Conservation (phyloP, 2,329 filamentous ascomycete genomes). For the Colletotrichum zoysiae region DNA sequence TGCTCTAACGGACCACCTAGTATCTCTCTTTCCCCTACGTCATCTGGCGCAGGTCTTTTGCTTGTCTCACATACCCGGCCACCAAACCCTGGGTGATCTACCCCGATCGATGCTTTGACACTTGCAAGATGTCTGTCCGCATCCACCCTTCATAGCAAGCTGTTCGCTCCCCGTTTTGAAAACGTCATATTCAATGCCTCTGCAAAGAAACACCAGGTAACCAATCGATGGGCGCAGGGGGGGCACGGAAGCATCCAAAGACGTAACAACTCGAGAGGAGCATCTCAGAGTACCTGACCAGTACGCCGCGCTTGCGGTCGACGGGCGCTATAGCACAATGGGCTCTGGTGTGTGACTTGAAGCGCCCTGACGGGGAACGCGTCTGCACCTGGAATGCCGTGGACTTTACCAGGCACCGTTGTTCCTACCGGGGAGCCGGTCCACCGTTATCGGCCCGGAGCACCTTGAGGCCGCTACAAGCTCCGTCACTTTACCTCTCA, state of each 20-base stretch:
- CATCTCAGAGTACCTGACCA: background rate
- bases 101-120: too few species aligned
- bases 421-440: conserved; percentile 54
- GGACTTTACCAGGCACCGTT: too few species aligned
- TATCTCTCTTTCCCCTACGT: background rate
- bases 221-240: too few species aligned
- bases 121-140: too few species aligned
- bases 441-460: conserved; percentile 71
- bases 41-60: too few species aligned
- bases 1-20: background rate
- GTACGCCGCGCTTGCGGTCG: background rate
- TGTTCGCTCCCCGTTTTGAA: too few species aligned
- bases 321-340: background rate
- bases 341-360: background rate
- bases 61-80: too few species aligned
- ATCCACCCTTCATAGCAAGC: too few species aligned
- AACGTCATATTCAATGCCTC: background rate
- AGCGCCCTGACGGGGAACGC: conserved; percentile 76
- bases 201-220: background rate
- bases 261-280: background rate
- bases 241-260: background rate
- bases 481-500: conserved; percentile 56
- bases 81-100: too few species aligned
- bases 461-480: conserved; percentile 69
- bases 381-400: conserved; percentile 69